A percentile compares a stretch with the other conserved stretches of the same genome.
Conservation (phyloP, 805 yeast species). For the Lachancea nothofagi region DNA sequence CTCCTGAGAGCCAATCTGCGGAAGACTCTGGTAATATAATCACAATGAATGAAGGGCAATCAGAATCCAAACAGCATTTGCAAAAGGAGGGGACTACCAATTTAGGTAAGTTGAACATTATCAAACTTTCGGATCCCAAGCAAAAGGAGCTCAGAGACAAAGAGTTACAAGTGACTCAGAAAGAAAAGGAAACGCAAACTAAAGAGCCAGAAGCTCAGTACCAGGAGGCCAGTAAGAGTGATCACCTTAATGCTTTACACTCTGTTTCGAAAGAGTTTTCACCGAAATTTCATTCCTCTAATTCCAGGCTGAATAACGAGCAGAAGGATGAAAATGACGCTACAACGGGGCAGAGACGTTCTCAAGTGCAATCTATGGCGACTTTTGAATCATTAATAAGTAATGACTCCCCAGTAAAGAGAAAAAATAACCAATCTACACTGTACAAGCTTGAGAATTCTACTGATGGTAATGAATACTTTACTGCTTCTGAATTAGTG, state of each 20-base stretch:
- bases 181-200: not conserved
- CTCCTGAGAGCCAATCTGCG: conserved; percentile 5
- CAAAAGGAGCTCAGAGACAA: conserved; percentile 10
- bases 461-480: conserved; percentile 23
- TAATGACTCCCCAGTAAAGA: conserved; percentile 21
- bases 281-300: not conserved
- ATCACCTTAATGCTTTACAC: not conserved
- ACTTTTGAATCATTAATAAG: conserved; percentile 26
- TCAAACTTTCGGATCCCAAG: conserved; percentile 26
- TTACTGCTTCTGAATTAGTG: conserved; percentile 28
- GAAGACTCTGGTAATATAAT: conserved; percentile 2
- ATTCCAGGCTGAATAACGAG: not conserved
- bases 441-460: conserved; percentile 26
- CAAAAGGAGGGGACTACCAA: not conserved
- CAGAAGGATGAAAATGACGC: not conserved
- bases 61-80: not conserved
- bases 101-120: conserved; percentile 20
- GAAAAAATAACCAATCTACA: conserved; percentile 21
- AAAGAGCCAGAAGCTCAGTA: not conserved
- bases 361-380: conserved; percentile 18
- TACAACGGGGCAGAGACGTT: not conserved
- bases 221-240: not conserved
- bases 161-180: conserved; percentile 16
- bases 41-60: not conserved
- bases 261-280: not conserved